Evolutionary conservation across 2,329 filamentous ascomycete genomes (phyloP), one percentile per base, ranked within the genome.

Genomic region (Colletotrichum sp.): DNA sequence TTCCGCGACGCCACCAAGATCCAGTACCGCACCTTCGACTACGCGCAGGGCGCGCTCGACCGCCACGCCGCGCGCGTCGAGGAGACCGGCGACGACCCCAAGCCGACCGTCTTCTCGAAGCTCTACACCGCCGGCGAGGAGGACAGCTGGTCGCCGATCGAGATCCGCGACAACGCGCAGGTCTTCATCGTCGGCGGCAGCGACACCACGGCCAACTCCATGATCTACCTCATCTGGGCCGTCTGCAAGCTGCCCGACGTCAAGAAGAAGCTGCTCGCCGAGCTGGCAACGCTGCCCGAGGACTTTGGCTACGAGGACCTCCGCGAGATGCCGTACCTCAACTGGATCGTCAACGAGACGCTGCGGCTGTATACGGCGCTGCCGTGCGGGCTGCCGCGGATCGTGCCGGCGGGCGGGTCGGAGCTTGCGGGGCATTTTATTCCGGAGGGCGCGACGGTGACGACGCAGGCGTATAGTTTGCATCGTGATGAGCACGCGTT

Each of bases 151-250:
- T 63, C 60, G 12, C 59, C 67, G 11, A 59, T 68, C 32, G 75
- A 77, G 48, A 72, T 77, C 59, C 75, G 72, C 12, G 72, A 75
- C 59, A 72, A 77, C 34, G 72, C 75, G 5, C 61, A 70, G 39
- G 68, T 68, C 0, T 89, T 88, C 77, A 90, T 91, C 68, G 76
- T 88, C 8, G 90, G 88, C 2, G 89, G 89, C 5, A 88, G 84
- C 60, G 89, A 90, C 72, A 91, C 89, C 0, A 90, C 89, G 0
- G 86, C 89, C 4, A 84, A 85, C 22, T 87, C 87, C 0, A 77
- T 91, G 65, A 91, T 88, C 0, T 91, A 90, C 72, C 80, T 88
- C 1, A 78, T 86, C 13, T 90, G 86, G 85, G 79, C 81, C 5
- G 80, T 87, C 8, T 85, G 82, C 74, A 76, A 78, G 22, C 72